These are phyloP conservation scores for Telopea speciosissima DNA, from an alignment of 177 flowering plant genomes.

Conservation along the genomic window DNA sequence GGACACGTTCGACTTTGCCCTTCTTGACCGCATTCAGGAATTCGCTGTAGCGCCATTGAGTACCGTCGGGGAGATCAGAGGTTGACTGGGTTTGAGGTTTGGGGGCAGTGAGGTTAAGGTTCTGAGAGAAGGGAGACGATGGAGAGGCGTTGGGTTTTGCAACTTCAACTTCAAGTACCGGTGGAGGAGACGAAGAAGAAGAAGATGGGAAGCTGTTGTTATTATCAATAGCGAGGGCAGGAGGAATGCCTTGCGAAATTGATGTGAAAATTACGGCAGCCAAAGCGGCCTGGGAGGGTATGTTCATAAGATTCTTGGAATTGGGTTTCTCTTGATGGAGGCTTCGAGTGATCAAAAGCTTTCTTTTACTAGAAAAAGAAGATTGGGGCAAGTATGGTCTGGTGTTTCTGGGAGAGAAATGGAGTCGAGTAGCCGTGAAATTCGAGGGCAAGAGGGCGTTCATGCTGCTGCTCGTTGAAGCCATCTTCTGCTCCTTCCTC, in stretches of 20 bases:
- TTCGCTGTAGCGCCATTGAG: slow-evolving; percentile 1
- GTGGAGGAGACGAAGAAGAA: slow-evolving; percentile 24
- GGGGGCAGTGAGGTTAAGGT: slow-evolving; percentile 58
- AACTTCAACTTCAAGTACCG: slow-evolving; percentile 47
- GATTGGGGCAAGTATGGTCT: neutral
- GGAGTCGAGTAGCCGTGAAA: slow-evolving; percentile 26
- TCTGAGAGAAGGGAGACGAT: slow-evolving; percentile 52
- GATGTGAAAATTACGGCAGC: slow-evolving; percentile 60
- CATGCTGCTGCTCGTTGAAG: slow-evolving; percentile 12
- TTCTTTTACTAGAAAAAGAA: neutral
- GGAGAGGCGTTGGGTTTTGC: slow-evolving; percentile 29
- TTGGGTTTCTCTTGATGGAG: slow-evolving; percentile 19
- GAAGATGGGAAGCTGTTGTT: slow-evolving; percentile 17
- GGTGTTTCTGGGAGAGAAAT: slow-evolving; percentile 32
- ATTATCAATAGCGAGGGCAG: slow-evolving; percentile 52
- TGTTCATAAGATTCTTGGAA: slow-evolving; percentile 5
- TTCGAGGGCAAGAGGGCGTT: slow-evolving; percentile 21
- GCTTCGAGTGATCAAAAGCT: slow-evolving; percentile 15
- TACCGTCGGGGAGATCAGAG: slow-evolving; percentile 14
- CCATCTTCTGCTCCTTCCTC: slow-evolving; percentile 13
- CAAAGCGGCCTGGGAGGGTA: slow-evolving; percentile 42
- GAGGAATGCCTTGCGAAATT: slow-evolving; percentile 26
- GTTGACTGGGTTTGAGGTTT: slow-evolving; percentile 52
- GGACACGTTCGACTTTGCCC: slow-evolving; percentile 1
- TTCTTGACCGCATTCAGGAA: slow-evolving; percentile 1